These are phyloP conservation scores for Porphyridium purpureum DNA, from an alignment of 23 red algal species.

Conservation along the genomic window DNA sequence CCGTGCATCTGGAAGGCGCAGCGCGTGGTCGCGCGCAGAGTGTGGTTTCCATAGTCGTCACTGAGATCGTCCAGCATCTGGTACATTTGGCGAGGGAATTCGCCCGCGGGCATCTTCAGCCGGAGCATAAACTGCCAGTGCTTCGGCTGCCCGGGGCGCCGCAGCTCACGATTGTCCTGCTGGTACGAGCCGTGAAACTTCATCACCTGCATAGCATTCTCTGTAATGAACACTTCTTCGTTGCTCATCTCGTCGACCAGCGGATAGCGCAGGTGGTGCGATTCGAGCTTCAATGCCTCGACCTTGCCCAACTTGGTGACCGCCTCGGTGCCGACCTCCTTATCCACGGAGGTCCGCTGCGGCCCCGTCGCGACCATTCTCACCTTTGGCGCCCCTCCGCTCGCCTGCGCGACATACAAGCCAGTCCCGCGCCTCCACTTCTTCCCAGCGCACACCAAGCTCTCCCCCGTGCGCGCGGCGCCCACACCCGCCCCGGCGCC, in stretches of 20 bases:
- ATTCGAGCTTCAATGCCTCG: slow-evolving; percentile 57
- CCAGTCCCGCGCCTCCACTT: background rate
- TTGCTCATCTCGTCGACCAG: slow-evolving; percentile 50
- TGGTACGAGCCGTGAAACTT: slow-evolving; percentile 99
- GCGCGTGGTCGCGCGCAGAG: slow-evolving; percentile 83
- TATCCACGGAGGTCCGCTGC: slow-evolving; percentile 13
- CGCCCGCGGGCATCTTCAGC: slow-evolving; percentile 92
- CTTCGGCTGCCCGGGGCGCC: slow-evolving; percentile 61
- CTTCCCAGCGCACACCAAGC: background rate
- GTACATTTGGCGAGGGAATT: slow-evolving; percentile 74
- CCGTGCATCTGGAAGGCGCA: slow-evolving; percentile 92
- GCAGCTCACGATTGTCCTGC: slow-evolving; percentile 82
- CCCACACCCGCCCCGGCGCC: background rate
- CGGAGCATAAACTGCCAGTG: slow-evolving; percentile 99
- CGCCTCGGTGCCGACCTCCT: slow-evolving; percentile 9
- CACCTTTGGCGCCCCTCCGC: background rate
- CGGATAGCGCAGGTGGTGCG: slow-evolving; percentile 70
- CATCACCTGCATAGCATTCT: slow-evolving; percentile 74
- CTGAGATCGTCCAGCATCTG: slow-evolving; percentile 77
- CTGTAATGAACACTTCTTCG: slow-evolving; percentile 52
- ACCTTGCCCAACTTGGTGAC: slow-evolving; percentile 67
- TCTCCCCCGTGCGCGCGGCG: background rate
- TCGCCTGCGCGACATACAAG: background rate
- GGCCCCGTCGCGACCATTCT: no score
- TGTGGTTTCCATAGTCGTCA: slow-evolving; percentile 62